A percentile compares a stretch with the other conserved stretches of the same genome.
phyloP scores from a whole-genome alignment of 306 rosid genomes.

The Dryas alaskensis region DNA sequence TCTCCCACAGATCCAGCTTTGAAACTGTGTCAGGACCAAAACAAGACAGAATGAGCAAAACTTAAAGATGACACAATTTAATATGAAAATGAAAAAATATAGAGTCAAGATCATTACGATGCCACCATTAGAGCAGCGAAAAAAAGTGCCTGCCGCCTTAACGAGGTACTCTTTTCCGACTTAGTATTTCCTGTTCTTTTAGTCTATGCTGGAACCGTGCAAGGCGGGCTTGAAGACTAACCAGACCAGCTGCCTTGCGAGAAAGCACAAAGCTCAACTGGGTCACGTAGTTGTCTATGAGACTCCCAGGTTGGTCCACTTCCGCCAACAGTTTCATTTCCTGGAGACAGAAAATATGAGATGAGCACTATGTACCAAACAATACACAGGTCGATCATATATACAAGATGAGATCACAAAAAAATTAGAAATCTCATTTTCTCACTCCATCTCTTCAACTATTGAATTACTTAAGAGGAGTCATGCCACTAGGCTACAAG shows the following conservation, averaged over 20 bases:
- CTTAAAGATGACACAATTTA: background rate
- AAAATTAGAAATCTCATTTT: background rate
- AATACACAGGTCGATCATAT: conserved; percentile 9
- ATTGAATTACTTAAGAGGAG: too few relatives aligned
- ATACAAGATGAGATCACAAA: background rate
- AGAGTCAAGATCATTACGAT: conserved; percentile 23
- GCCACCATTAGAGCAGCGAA: conserved; percentile 27
- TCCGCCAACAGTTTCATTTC: conserved; percentile 96
- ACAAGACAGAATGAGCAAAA: background rate
- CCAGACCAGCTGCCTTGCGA: conserved; percentile 91
- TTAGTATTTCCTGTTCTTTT: conserved; percentile 87
- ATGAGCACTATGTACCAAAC: conserved; percentile 21
- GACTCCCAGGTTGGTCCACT: conserved; percentile 97
- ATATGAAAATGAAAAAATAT: conserved; percentile 7
- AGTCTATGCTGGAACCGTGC: conserved; percentile 93
- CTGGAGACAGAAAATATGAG: conserved; percentile 37
- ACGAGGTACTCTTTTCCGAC: conserved; percentile 86
- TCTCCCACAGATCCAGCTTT: conserved; percentile 9
- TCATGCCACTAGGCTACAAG: too few relatives aligned
- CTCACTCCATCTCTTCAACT: background rate
- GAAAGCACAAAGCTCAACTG: conserved; percentile 88
- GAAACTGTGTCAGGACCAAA: conserved; percentile 7
- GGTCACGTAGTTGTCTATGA: conserved; percentile 76
- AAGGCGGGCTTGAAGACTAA: conserved; percentile 89
- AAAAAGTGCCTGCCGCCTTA: conserved; percentile 29